Percentiles rank a stretch among this genome's conserved stretches.
phyloP scores from a whole-genome alignment of 1,139 yeast genomes.

The Maudiozyma humilis region DNA sequence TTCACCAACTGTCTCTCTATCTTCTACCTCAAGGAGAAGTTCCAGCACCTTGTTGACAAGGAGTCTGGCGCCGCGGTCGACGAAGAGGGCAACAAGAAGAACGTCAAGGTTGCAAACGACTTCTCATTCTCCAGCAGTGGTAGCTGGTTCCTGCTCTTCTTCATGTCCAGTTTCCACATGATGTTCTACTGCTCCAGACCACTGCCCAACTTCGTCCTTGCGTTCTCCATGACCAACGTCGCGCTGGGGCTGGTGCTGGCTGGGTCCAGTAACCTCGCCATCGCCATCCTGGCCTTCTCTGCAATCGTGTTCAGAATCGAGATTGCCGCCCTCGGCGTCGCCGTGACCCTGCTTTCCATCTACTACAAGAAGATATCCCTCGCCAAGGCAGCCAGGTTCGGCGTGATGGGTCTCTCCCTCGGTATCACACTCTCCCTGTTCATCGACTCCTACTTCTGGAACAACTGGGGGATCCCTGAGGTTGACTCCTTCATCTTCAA shows the following conservation, averaged over 20 bases:
- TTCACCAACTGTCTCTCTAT: constrained; percentile 38
- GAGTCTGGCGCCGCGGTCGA: constrained; percentile 5
- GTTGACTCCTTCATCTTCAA: constrained; percentile 63
- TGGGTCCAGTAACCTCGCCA: constrained; percentile 44
- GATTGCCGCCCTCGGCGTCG: constrained; percentile 50
- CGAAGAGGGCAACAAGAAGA: constrained; percentile 13
- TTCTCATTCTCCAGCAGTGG: constrained; percentile 30
- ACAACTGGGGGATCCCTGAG: constrained; percentile 53
- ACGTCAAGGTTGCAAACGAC: constrained; percentile 6
- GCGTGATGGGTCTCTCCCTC: constrained; percentile 44
- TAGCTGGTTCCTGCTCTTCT: constrained; percentile 52
- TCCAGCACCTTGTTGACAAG: constrained; percentile 17
- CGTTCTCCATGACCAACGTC: constrained; percentile 60
- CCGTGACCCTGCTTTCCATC: constrained; percentile 38
- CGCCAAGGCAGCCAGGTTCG: constrained; percentile 33
- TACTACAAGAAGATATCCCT: constrained; percentile 41
- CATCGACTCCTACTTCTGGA: constrained; percentile 80
- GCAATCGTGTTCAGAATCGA: constrained; percentile 71
- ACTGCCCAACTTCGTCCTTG: constrained; percentile 71
- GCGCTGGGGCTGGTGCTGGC: constrained; percentile 46
- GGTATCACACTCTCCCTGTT: constrained; percentile 45
- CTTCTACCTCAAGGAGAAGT: constrained; percentile 31
- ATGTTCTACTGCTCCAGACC: constrained; percentile 72
- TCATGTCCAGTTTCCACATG: constrained; percentile 67
- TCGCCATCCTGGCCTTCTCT: constrained; percentile 52